Conservation (phyloP, 2,329 filamentous ascomycete genomes). For the Gaeumannomyces sp. region DNA sequence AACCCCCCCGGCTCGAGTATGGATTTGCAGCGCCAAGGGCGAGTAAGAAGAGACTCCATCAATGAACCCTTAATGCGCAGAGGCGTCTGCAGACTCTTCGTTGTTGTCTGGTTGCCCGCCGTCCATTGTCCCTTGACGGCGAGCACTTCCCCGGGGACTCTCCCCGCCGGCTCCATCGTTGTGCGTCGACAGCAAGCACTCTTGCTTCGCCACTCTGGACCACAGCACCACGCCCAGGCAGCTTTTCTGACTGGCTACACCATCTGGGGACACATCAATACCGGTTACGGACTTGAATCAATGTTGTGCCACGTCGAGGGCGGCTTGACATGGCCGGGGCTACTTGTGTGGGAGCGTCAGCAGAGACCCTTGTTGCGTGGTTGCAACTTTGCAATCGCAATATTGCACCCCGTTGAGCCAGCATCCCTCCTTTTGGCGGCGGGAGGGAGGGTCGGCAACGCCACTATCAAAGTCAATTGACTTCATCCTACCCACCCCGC, state of each 20-base stretch:
- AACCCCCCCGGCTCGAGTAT: not conserved
- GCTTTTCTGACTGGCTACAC: not conserved
- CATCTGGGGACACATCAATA: not conserved
- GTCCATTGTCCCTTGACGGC: no score
- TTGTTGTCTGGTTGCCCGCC: not conserved
- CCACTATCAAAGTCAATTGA: not conserved
- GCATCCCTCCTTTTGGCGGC: not conserved
- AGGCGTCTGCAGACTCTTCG: not conserved
- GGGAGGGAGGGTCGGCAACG: not conserved
- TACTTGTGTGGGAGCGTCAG: not conserved
- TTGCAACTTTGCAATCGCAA: not conserved
- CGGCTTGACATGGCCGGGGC: not conserved
- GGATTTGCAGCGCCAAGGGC: not conserved
- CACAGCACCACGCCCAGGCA: not conserved
- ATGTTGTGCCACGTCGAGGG: not conserved
- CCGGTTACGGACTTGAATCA: slow-evolving; percentile 1
- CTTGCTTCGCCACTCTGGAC: not conserved
- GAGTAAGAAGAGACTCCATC: not conserved
- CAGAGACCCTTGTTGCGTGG: not conserved
- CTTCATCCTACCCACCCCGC: not conserved
- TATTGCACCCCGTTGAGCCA: not conserved
- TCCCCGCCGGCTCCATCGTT: not conserved
- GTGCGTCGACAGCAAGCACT: not conserved
- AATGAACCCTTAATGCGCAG: not conserved
- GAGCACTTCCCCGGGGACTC: not conserved